Base-by-base conservation (phyloP, 2,329 filamentous ascomycete species). In the Fusarium nisikadoi region DNA sequence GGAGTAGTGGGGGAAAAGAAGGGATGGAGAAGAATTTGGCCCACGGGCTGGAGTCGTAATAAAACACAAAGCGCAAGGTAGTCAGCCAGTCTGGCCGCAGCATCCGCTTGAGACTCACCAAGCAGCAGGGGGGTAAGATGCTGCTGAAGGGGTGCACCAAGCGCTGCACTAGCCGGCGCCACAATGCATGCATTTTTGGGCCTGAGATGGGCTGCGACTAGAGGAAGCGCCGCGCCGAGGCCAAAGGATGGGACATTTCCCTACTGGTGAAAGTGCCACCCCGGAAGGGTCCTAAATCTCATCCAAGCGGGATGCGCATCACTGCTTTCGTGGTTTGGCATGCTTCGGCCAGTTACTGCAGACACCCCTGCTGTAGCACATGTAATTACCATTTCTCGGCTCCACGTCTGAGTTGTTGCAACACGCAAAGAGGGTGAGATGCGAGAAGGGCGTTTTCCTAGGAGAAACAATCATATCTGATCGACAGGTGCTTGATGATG, bases 1-100 rank as follows among this genome's bases (percentile, higher is more conserved):
- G 61, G 59, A 71, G 70, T 68, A 63, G 58, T 68, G 54, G 52
- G 52, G 36, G 33, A 39, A 74, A 78, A 65, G 78, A 79, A 78
- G 76, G 72, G 79, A 78, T 75, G 74, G 73, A 77, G 77, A 78
- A 80, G 70, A 63, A 67, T 75, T 75, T 43, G 52, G 59, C 39
- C 41, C 68, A 77, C 74, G 76, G 74, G 54, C 42, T 61, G 78
- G 78, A 55, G 78, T 78, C 53, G 33, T 45, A 43, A 53, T 76
- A 79, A 62, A 60, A 52, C 35, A 25, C 25, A 42, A 45, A 33
- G 16, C 19, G 23, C 25, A 35, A 50, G 25, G 52, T 52, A 13
- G 25, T 23, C 58, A 60, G 49, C 75, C 75, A 75, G 66, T 77
- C 62, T 50, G 39, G 50, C 42, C 41, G 55, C 54, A 54, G 42